Evolutionary conservation across 2,329 filamentous ascomycete genomes (phyloP), one percentile per base, ranked within the genome.

Genomic region (Cucurbitaria berberidis): DNA sequence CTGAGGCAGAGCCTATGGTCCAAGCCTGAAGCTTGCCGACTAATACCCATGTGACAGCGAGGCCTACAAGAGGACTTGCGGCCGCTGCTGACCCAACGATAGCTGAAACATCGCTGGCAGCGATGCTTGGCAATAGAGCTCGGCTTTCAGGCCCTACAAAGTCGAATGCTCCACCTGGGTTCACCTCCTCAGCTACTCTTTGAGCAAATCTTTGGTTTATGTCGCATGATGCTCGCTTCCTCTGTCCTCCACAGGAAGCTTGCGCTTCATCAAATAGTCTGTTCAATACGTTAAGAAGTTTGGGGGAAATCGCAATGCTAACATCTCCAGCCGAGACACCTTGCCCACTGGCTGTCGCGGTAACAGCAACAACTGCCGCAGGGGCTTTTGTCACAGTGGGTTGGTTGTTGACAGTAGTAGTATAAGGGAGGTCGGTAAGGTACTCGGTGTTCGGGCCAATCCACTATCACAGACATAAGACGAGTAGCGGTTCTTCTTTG

Each of bases 371-470:
- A 13, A 30, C 6, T 9, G 9, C 27, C 6, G 11, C 27, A 9
- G 27, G 15, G 11, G 9, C 11, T 3, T 7, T 30, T 5, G 6
- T 30, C 7, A 27, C 21, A 11, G 43, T 11, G 11, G 30, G 43
- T 10, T 36, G 30, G n/a, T 45, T 45, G 21, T 45, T 45, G 1
- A 45, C 43, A 7, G 43, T 45, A 6, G 39, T 42, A 26, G 46
- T 48, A 34, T 40, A 34, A 21, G 29, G 13, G 32, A 48, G 16
- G 19, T 48, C 46, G 15, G 46, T 48, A 16, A 48, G 39, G 27
- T 48, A 48, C 26, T 48, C 46, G 5, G 36, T 48, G 46, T 48
- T 48, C 1, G 26, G 7, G 7, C 36, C 46, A 15, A 48, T 48
- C 46, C 30, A 41, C 46, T 48, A 24, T 34, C 7, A 15, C 9